Conservation (phyloP, 257 asterid genomes). For the Scutellaria baicalensis region DNA sequence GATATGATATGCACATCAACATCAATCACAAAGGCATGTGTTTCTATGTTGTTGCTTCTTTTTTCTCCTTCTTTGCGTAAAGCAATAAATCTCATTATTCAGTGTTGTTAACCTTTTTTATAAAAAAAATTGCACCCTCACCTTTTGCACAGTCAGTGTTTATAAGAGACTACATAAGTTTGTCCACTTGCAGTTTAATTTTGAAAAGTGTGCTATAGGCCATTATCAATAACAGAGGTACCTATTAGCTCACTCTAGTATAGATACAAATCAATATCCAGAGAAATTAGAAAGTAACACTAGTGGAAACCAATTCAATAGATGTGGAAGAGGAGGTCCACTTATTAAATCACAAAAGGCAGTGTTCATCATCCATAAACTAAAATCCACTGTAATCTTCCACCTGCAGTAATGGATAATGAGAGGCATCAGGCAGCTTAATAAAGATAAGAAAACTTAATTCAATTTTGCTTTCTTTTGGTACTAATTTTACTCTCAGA, state of each 20-base stretch:
- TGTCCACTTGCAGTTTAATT: conserved; percentile 13
- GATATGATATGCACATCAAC: conserved; percentile 28
- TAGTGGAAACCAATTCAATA: conserved; percentile 3
- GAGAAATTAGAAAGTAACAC: neutral
- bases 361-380: neutral
- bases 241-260: neutral
- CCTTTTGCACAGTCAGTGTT: neutral
- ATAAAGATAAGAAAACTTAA: neutral
- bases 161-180: neutral
- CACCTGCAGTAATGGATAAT: conserved; percentile 1
- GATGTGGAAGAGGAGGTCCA: neutral
- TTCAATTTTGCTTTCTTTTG: neutral
- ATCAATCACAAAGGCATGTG: conserved; percentile 6
- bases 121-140: neutral
- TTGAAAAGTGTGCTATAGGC: neutral
- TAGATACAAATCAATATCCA: neutral
- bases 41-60: conserved; percentile 12
- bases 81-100: conserved; percentile 17
- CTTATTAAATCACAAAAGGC: neutral
- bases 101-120: neutral
- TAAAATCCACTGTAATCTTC: neutral
- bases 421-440: neutral
- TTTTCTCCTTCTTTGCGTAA: conserved; percentile 11
- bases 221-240: neutral
- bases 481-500: conserved; percentile 1